phyloP scores from a whole-genome alignment of 768 basidiomycete genomes.

The Lepiota subincarnata region DNA sequence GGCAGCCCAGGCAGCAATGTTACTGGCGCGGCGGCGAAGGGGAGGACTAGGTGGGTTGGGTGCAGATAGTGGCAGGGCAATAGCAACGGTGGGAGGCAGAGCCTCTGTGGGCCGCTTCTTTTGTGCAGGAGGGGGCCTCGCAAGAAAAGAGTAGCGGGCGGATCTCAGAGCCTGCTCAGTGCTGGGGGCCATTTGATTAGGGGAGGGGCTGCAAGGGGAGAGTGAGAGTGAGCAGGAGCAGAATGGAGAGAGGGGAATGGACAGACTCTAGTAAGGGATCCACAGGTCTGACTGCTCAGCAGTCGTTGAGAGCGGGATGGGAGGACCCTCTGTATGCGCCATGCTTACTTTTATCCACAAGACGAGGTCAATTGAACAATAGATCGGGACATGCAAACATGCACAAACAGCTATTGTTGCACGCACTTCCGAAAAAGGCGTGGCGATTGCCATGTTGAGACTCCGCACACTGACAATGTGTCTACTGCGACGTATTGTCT shows the following conservation, averaged over 20 bases:
- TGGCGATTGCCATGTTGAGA: background rate
- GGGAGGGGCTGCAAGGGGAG: background rate
- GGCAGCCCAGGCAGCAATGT: slow-evolving; percentile 61
- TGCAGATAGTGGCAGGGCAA: background rate
- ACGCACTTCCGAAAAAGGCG: slow-evolving; percentile 7
- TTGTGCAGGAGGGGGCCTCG: slow-evolving; percentile 33
- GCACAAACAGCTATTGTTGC: slow-evolving; percentile 12
- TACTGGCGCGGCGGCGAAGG: slow-evolving; percentile 34
- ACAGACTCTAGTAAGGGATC: slow-evolving; percentile 11
- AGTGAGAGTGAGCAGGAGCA: background rate
- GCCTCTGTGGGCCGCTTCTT: slow-evolving; percentile 31
- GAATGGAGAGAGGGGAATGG: slow-evolving; percentile 4
- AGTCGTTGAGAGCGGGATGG: slow-evolving; percentile 16
- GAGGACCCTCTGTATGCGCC: background rate
- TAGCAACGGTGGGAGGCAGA: slow-evolving; percentile 22
- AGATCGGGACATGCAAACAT: slow-evolving; percentile 3
- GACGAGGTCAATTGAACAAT: slow-evolving; percentile 10
- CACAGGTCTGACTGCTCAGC: slow-evolving; percentile 8
- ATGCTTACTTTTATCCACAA: slow-evolving; percentile 21
- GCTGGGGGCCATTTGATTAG: slow-evolving; percentile 1
- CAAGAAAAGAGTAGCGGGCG: slow-evolving; percentile 38
- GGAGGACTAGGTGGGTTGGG: slow-evolving; percentile 16
- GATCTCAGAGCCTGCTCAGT: slow-evolving; percentile 13
- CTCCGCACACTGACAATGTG: no score
- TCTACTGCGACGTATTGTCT: background rate